Evolutionary conservation across 257 asterid genomes (phyloP).

Genomic region (Nicotiana tabacum): DNA sequence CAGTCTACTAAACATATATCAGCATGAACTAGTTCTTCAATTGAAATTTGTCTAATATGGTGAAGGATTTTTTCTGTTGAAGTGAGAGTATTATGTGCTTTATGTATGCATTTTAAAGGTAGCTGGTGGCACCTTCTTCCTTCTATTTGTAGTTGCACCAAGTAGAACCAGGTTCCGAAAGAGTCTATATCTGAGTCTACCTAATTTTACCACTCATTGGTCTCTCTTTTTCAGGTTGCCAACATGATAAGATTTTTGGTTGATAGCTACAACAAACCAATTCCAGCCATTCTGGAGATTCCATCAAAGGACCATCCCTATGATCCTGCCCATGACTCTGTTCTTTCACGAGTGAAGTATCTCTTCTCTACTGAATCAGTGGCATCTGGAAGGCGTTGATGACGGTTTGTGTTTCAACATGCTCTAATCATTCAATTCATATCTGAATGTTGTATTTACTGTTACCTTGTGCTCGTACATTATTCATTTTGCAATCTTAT

Average conservation of each 20-base stretch:
- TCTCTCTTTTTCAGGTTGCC: constrained; percentile 50
- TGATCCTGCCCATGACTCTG: constrained; percentile 89
- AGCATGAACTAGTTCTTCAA: neutral
- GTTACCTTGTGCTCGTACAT: neutral
- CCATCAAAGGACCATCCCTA: constrained; percentile 95
- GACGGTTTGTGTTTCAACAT: neutral
- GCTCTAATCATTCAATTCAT: neutral
- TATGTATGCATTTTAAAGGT: neutral
- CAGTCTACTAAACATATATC: neutral
- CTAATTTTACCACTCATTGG: neutral
- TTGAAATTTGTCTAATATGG: no score
- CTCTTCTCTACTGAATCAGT: constrained; percentile 66
- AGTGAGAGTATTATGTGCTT: neutral
- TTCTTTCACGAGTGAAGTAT: constrained; percentile 77
- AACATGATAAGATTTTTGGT: constrained; percentile 79
- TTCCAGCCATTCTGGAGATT: constrained; percentile 90
- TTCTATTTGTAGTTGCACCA: no score
- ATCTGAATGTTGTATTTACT: neutral
- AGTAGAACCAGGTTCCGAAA: no score
- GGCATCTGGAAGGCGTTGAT: constrained; percentile 61
- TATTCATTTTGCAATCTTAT: neutral
- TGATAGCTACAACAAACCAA: constrained; percentile 82
- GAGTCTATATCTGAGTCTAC: no score
- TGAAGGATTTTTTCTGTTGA: no score
- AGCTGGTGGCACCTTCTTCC: no score